These are phyloP conservation scores for Hericium coralloides DNA, from an alignment of 768 basidiomycete genomes.

Conservation along the genomic window DNA sequence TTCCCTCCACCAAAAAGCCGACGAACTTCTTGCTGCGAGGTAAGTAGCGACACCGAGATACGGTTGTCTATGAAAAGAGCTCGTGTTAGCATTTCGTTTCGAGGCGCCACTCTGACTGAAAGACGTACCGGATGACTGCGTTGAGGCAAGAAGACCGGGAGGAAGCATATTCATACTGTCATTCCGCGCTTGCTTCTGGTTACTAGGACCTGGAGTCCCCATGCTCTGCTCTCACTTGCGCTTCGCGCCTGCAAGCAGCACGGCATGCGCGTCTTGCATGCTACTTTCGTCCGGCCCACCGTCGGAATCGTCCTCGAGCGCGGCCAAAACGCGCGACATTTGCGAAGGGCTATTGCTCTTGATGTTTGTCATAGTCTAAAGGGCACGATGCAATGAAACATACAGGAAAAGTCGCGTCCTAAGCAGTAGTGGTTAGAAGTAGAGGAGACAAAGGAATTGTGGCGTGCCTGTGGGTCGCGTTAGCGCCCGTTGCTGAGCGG, in stretches of 20 bases:
- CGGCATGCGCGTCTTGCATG: neutral
- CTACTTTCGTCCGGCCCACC: neutral
- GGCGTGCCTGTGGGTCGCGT: too few relatives aligned
- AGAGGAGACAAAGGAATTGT: too few relatives aligned
- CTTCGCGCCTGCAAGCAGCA: neutral
- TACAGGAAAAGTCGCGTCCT: too few relatives aligned
- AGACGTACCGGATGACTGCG: neutral
- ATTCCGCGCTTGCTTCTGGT: neutral
- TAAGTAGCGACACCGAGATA: neutral
- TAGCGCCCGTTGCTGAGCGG: too few relatives aligned
- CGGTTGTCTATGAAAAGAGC: too few relatives aligned
- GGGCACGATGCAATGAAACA: too few relatives aligned
- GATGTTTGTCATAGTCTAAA: too few relatives aligned
- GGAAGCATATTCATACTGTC: neutral
- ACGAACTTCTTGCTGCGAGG: neutral
- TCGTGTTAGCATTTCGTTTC: too few relatives aligned
- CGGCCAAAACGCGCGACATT: neutral
- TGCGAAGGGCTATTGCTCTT: neutral
- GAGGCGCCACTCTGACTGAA: too few relatives aligned
- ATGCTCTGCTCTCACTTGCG: neutral
- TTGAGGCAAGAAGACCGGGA: neutral
- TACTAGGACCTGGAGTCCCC: neutral
- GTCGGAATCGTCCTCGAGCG: neutral
- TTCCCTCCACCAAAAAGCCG: neutral
- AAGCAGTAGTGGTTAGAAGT: too few relatives aligned